Evolutionary conservation across 148 eudicot species (phyloP), one percentile per base, ranked within the genome.

Genomic region (Chenopodium suecicum): DNA sequence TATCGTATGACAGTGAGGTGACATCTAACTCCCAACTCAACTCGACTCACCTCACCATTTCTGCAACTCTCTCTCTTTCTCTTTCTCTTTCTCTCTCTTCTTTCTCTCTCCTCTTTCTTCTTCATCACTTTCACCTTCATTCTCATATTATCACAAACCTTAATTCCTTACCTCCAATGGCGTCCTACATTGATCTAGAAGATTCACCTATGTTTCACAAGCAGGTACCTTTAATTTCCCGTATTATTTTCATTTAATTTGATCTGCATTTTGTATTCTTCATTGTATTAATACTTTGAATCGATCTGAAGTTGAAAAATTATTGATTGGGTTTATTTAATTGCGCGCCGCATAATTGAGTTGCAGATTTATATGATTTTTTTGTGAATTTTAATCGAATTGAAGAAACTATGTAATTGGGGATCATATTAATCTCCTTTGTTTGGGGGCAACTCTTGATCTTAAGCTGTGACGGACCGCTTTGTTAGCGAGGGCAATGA

Each of bases 151-250:
- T 37, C 44, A 37, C 0, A 7, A 6, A 6, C 44, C 44, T 41
- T 41, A 41, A 41, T 41, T 41, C 44, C 44, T 41, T 41, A 41
- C 44, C 44, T 41, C 56, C 87, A 66, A 91, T 91, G 95, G 89
- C 91, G 70, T 77, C 91, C 70, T 92, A 89, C 83, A 79, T 86
- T 73, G 92, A 88, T 74, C 91, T 92, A 58, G 91, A 89, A 72
- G 95, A 92, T 86, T 92, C 95, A 0, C 95, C 95, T 2, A 89
- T 90, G 93, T 92, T 92, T 69, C 92, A 92, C 75, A 87, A 89
- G 47, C 93, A 92, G 93, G 95, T 90, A 32, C 14, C 27, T 23
- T 73, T 64, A 19, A 63, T 56, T 46, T 27, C 27, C 65, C 22
- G 1, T 23, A 19, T 69, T 41, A 41, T 41, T 41, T 41, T 41